Base-by-base conservation (phyloP, 345 rosid species). In the Psidium friedrichsthalianum region DNA sequence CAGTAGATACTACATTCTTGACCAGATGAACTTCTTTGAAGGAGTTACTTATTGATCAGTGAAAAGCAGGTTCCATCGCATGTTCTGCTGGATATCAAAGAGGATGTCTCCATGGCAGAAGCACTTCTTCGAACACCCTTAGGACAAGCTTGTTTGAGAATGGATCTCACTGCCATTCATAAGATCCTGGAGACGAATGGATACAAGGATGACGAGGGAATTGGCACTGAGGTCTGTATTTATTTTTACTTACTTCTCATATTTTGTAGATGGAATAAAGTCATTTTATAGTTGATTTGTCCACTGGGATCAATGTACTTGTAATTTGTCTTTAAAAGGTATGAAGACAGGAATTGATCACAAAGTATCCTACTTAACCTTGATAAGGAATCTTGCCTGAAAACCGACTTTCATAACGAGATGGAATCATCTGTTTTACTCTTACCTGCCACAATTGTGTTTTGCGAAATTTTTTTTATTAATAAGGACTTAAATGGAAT, bases 71-170 rank as follows among this genome's bases (percentile, higher is more conserved):
- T 90, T 74, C 89, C 90, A 3, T 91, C 93, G 16, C 82, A 84
- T 74, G 82, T 82, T 57, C 84, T 91, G 85, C 83, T 91, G 91
- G 91, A 90, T 22, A 85, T 91, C 74, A 82, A 85, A 27, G 87
- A 86, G 29, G 93, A 86, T 85, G 61, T 86, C 22, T 85, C 87
- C 57, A 56, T 86, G 13, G 40, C 83, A 22, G 87, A 86, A 81
- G 74, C 87, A 24, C 55, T 88, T 58, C 53, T 87, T 21, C 51
- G 89, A 52, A 88, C 91, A 51, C 91, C 93, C 32, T 82, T 91
- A 25, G 93, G 90, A 8, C 92, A 91, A 89, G 93, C 92, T 82
- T 91, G 93, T 86, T 85, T 78, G 82, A 87, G 91, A 85, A 44
- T 85, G 82, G 92, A 91, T 86, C 91, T 91, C 61, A 88, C 90